Evolutionary conservation across 352 stramenopile species (phyloP), one percentile per base, ranked within the genome.

Genomic region (Pythium aristosporum): DNA sequence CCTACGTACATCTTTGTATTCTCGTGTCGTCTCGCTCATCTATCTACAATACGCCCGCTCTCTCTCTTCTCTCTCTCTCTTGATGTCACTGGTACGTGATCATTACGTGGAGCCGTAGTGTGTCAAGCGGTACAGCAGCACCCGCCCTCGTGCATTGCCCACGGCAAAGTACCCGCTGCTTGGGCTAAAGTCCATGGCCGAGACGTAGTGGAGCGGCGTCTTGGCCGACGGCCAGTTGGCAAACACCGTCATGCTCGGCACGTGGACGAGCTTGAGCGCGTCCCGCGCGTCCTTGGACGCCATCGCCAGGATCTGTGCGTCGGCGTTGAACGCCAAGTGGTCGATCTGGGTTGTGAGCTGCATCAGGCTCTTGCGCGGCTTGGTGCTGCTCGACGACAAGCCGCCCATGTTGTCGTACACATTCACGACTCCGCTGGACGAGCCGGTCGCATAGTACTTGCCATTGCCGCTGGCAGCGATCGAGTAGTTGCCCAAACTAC

Each of bases 121-220:
- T 51, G 92, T 95, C 58, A 99, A 72, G 58, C 87, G 83, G 80
- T 99, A 99, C 36, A 99, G 80, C 53, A 99, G 73, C 54, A 98
- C 97, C 64, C 96, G 94, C 18, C 97, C 97, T 51, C 97, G 92
- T 53, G 98, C 96, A 76, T 99, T 99, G 23, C 97, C 97, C 16
- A 98, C 73, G 0, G 96, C 96, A 56, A 99, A 89, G 73, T 94
- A 96, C 59, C 89, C 91, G 57, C 92, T 97, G 68, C 85, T 86
- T 1, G 96, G 96, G 61, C 93, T 98, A 68, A 99, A 99, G 69
- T 98, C 96, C 73, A 99, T 88, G 47, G 80, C 84, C 59, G 91
- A 97, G 36, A 99, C 96, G 77, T 99, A 99, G 50, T 97, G 86
- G 13, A 99, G 74, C n/a, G 97, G 97, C 46, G 97, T 99, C 43